A percentile compares a stretch with the other conserved stretches of the same genome.
These are phyloP conservation scores for Achlya hypogyna DNA, from an alignment of 352 stramenopile species.

Conservation along the genomic window DNA sequence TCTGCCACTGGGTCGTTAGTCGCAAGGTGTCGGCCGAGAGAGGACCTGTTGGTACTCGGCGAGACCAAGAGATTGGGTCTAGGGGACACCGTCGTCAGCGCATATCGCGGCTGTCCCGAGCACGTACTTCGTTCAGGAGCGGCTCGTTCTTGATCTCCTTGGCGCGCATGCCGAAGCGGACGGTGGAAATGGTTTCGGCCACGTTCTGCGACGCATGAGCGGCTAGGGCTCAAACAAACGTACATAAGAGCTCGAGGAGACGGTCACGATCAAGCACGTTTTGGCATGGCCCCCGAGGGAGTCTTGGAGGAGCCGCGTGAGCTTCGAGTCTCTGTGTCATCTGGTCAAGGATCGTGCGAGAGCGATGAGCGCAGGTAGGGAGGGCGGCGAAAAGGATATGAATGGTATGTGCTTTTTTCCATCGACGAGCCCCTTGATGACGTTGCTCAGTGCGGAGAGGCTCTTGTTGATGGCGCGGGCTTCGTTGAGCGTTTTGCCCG, in stretches of 20 bases:
- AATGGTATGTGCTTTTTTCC: slow-evolving; percentile 55
- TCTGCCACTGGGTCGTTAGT: slow-evolving; percentile 44
- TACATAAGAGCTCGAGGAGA: slow-evolving; percentile 66
- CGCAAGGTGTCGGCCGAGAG: slow-evolving; percentile 19
- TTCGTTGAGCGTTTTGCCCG: slow-evolving; percentile 68
- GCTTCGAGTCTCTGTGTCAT: slow-evolving; percentile 71
- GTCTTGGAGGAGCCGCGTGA: slow-evolving; percentile 81
- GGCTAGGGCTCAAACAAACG: not conserved
- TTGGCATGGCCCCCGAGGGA: slow-evolving; percentile 88
- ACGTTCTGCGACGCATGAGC: slow-evolving; percentile 34
- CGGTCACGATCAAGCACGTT: slow-evolving; percentile 93
- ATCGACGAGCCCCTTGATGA: slow-evolving; percentile 75
- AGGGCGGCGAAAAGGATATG: slow-evolving; percentile 2
- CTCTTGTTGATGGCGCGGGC: slow-evolving; percentile 84
- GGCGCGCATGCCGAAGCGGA: slow-evolving; percentile 57
- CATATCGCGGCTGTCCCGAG: not conserved
- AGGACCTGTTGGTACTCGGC: slow-evolving; percentile 10
- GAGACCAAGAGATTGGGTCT: not conserved
- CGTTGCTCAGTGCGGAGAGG: slow-evolving; percentile 71
- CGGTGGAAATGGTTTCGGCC: slow-evolving; percentile 65
- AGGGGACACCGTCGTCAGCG: not conserved
- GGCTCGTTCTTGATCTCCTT: slow-evolving; percentile 78
- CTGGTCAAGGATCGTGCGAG: not conserved
- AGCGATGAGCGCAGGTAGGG: not conserved
- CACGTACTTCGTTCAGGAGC: slow-evolving; percentile 24